These are phyloP conservation scores for Cytospora schulzeri DNA, from an alignment of 2,329 filamentous ascomycete genomes.

Conservation along the genomic window DNA sequence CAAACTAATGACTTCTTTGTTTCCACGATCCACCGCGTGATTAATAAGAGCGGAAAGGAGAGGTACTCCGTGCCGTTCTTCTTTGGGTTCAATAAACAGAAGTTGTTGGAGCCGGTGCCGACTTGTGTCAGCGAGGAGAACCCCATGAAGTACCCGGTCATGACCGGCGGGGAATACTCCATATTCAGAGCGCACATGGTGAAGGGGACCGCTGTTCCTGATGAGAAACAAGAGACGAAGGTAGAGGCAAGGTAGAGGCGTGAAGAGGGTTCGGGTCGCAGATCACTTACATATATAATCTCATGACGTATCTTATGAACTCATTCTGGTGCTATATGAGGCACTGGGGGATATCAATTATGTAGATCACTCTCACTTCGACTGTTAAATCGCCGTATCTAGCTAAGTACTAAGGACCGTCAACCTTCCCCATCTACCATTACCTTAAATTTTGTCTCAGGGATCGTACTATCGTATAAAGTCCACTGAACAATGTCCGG, in stretches of 20 bases:
- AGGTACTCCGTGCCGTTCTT: slow-evolving; percentile 46
- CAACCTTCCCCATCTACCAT: not conserved
- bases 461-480: too few species aligned
- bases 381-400: not conserved
- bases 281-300: not conserved
- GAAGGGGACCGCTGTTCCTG: not conserved
- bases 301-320: slow-evolving; percentile 13
- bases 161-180: slow-evolving; percentile 40
- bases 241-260: too few species aligned
- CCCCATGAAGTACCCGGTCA: slow-evolving; percentile 39
- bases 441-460: not conserved
- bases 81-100: slow-evolving; percentile 37
- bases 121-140: slow-evolving; percentile 37
- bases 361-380: not conserved
- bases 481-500: not conserved
- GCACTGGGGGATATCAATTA: not conserved
- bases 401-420: not conserved
- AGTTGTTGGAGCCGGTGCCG: slow-evolving; percentile 36
- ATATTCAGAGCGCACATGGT: not conserved
- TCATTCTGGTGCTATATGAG: not conserved
- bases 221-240: not conserved
- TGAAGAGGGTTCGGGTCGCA: not conserved
- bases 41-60: slow-evolving; percentile 40
- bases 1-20: slow-evolving; percentile 47
- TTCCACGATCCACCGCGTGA: slow-evolving; percentile 45